Base-by-base conservation (phyloP, 2,329 filamentous ascomycete genomes). In the Ophiosphaerella herpotricha region DNA sequence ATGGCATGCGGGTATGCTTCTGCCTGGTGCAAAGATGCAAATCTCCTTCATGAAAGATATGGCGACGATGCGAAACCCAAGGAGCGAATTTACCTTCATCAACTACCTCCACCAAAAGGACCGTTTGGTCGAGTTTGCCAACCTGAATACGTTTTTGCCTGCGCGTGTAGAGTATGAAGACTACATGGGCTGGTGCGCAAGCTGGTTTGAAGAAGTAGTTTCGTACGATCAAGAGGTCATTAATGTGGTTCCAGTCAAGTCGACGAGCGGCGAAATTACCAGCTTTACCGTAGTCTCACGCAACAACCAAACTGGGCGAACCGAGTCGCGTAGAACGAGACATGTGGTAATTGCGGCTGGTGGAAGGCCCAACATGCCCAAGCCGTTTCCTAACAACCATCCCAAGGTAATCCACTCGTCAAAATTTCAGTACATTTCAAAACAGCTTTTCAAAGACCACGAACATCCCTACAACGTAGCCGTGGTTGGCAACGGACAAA, bases 11-110 rank as follows among this genome's bases (percentile, higher is more conserved):
- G 93, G 93, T 52, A 97, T 97, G 93, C 85, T 97, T 51, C 83
- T 97, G 3, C 90, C 91, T 0, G 92, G 91, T 5, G 90, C 92
- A 44, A 91, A 89, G 76, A 97, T 97, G 93, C 93, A 97, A 72
- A 97, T 97, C 63, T 95, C 90, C 8, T 97, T 96, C 78, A 83
- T 97, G 77, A 97, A 97, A 77, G 93, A 97, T 70, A 84, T 97
- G 73, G 93, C 93, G 3, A 94, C 90, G 3, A 80, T 96, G 60
- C 84, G 93, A 50, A 87, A 97, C 70, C 93, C 93, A 7, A 85
- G 88, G 57, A 96, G 90, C 59, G 83, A 91, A 65, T 97, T 97
- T 74, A 97, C 93, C 12, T 97, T 97, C 76, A 79, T 96, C 68
- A 97, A 97, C 76, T 97, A 97, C 73, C 83, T 97, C 11, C 89